Evolutionary conservation across 106 monocot genomes (phyloP).

Genomic region (Acanthochlamys bracteata): DNA sequence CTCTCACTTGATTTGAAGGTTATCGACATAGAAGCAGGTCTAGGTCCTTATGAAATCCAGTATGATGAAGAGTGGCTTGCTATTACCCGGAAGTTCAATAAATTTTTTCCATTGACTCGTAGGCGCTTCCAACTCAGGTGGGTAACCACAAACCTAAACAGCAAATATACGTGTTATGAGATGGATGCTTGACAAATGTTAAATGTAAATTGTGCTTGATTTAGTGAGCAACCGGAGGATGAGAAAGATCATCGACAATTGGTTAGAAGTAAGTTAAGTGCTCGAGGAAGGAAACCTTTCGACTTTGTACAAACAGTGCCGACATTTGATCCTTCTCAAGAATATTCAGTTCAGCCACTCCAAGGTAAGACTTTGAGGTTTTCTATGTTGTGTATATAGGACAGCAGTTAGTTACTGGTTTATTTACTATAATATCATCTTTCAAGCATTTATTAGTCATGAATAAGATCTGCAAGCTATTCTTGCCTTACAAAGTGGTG

Average conservation of each 20-base stretch:
- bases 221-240: conserved; percentile 39
- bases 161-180: background rate
- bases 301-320: conserved; percentile 51
- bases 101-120: conserved; percentile 54
- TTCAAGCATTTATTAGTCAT: too few relatives aligned
- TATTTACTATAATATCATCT: too few relatives aligned
- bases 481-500: too few relatives aligned
- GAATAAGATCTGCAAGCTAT: too few relatives aligned
- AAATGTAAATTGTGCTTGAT: background rate
- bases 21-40: conserved; percentile 72
- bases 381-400: background rate
- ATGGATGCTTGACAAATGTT: background rate
- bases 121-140: conserved; percentile 20
- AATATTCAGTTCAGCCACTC: conserved; percentile 1
- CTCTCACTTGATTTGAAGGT: conserved; percentile 33
- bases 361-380: conserved; percentile 12
- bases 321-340: conserved; percentile 38
- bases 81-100: conserved; percentile 64
- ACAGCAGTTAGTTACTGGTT: background rate
- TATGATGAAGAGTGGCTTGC: conserved; percentile 98
- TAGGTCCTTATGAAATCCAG: conserved; percentile 72
- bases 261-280: conserved; percentile 55
- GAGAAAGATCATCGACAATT: conserved; percentile 41
- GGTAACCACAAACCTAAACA: background rate
- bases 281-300: conserved; percentile 66